phyloP scores from a whole-genome alignment of 140 eudicot species.

The Ambrosia hybrid region DNA sequence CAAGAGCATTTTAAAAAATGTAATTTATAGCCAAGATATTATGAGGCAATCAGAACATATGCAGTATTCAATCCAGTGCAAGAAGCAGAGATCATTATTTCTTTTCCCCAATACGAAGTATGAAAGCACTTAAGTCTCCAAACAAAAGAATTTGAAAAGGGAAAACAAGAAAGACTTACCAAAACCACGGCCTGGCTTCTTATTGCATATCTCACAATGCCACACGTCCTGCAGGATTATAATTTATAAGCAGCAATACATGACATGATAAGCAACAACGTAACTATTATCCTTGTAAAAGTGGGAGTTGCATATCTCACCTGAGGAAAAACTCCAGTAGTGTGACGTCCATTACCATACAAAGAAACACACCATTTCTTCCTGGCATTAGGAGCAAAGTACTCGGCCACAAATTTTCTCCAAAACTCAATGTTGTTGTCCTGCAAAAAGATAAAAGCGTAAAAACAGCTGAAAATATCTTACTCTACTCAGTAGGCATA shows the following conservation, averaged over 20 bases:
- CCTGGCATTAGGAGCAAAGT: slow-evolving; percentile 92
- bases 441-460: slow-evolving; percentile 39
- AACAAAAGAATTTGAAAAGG: background rate
- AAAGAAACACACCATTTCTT: slow-evolving; percentile 98
- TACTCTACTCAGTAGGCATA: slow-evolving; percentile 2
- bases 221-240: slow-evolving; percentile 82
- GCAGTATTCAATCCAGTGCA: background rate
- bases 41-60: slow-evolving; percentile 1
- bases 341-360: slow-evolving; percentile 96
- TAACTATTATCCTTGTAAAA: slow-evolving; percentile 5
- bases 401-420: slow-evolving; percentile 95
- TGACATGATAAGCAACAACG: slow-evolving; percentile 20
- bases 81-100: slow-evolving; percentile 4
- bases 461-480: slow-evolving; percentile 13
- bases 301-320: slow-evolving; percentile 30
- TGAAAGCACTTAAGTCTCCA: background rate
- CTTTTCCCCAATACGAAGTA: background rate
- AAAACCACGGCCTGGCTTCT: slow-evolving; percentile 99
- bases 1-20: background rate
- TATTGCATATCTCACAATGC: slow-evolving; percentile 99
- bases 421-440: slow-evolving; percentile 95
- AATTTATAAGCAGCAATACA: slow-evolving; percentile 11
- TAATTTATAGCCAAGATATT: slow-evolving; percentile 9
- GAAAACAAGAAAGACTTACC: slow-evolving; percentile 51
- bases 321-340: slow-evolving; percentile 98